These are phyloP conservation scores for Kuraishia molischiana DNA, from an alignment of 805 yeast genomes.

Conservation along the genomic window DNA sequence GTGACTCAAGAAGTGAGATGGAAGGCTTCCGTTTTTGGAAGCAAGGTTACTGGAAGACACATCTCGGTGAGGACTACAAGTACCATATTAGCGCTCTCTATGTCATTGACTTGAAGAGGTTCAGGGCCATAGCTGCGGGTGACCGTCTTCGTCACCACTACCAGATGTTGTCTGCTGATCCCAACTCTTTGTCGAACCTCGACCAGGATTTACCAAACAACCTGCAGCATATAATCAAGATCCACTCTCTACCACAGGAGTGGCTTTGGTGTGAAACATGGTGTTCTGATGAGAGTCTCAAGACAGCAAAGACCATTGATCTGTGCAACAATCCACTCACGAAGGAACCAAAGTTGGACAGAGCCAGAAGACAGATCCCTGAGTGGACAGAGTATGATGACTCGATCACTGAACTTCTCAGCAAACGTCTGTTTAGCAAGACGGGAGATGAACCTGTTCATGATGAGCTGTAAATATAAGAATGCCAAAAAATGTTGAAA, in stretches of 20 bases:
- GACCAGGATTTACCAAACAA: constrained; percentile 95
- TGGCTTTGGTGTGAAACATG: constrained; percentile 95
- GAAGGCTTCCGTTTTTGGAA: constrained; percentile 91
- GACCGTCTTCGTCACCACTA: constrained; percentile 77
- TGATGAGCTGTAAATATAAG: too few relatives aligned
- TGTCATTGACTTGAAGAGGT: constrained; percentile 63
- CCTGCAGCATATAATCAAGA: constrained; percentile 57
- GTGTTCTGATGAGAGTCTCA: constrained; percentile 60
- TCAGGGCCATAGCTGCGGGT: constrained; percentile 65
- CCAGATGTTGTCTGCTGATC: constrained; percentile 72
- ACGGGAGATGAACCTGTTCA: too few relatives aligned
- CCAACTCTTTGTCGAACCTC: constrained; percentile 67
- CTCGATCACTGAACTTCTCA: constrained; percentile 29
- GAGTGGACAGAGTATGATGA: constrained; percentile 68
- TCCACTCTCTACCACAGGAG: constrained; percentile 65
- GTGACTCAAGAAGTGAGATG: constrained; percentile 69
- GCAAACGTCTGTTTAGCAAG: constrained; percentile 1
- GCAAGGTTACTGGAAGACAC: constrained; percentile 77
- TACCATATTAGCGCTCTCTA: constrained; percentile 82
- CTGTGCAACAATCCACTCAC: constrained; percentile 79
- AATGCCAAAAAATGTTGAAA: too few relatives aligned
- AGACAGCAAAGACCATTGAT: constrained; percentile 68
- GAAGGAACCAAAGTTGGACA: constrained; percentile 65
- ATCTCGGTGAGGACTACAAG: constrained; percentile 44
- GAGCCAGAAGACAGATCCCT: constrained; percentile 67